Base-by-base conservation (phyloP, 1,284 basidiomycete species). In the Singerocomus inundabilis region DNA sequence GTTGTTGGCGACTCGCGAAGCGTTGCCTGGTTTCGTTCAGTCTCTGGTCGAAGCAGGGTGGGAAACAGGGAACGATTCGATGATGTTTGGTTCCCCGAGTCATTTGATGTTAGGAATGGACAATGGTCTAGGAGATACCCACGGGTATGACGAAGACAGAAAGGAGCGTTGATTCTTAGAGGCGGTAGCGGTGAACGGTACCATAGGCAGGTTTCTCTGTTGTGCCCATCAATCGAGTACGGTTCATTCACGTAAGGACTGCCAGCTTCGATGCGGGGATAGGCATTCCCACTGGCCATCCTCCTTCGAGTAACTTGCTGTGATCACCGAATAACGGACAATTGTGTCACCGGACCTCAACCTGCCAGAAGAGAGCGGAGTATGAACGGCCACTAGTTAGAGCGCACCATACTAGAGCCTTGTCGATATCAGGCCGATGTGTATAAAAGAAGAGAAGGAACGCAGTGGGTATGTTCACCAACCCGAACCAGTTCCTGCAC, bases 71-170 rank as follows among this genome's bases (percentile, higher is more conserved):
- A 47, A 42, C 6, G 64, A 54, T 38, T 62, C 62, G 12, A 60
- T 67, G 60, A 64, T 64, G 66, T 52, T 68, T 21, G 64, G 66
- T 28, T 66, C 66, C 9, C 58, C 63, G 9, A 51, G 32, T 29
- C 45, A 55, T 51, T 30, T 66, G 1, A 59, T 68, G 21, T 28
- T 64, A 44, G 56, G 43, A 34, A 44, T 51, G 35, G 44, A 52
- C 18, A 24, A 40, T 39, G 51, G 18, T 39, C 11, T 24, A 5
- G n/a, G n/a, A 12, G 51, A 42, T 35, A 18, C 5, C 13, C 21
- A 12, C 21, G 36, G 24, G 37, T 49, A 39, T 15, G 29, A 36
- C 10, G 59, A 62, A 45, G 49, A 44, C 11, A 58, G 40, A 29
- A 66, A 66, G 55, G 33, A 48, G 3, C 59, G 55, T 21, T 64